phyloP scores from a whole-genome alignment of 345 rosid species.

The Eucalyptus polybractea region DNA sequence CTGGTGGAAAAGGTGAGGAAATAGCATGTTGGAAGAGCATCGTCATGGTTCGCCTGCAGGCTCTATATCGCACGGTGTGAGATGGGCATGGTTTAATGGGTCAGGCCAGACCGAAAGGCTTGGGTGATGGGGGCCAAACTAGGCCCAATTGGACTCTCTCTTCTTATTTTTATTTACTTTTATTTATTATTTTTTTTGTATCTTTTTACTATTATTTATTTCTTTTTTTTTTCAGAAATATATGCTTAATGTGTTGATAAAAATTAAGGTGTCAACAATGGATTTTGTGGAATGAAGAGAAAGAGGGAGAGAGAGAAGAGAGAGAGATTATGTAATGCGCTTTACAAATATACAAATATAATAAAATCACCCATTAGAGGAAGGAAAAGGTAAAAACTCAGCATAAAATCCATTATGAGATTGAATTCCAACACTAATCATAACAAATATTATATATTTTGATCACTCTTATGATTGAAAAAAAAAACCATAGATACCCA shows the following conservation, averaged over 20 bases:
- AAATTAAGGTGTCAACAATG: not conserved
- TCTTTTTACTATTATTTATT: no score
- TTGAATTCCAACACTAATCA: no score
- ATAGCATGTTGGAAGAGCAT: rapidly evolving
- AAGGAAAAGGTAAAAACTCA: no score
- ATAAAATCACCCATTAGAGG: not conserved
- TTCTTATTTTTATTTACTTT: no score
- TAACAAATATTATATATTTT: no score
- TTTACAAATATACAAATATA: no score
- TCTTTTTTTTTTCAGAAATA: no score
- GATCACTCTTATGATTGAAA: not conserved
- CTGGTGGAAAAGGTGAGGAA: not conserved
- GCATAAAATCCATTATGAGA: not conserved
- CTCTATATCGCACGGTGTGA: not conserved
- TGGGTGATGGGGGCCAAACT: not conserved
- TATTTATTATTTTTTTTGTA: no score
- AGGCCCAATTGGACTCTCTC: not conserved
- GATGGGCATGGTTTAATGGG: not conserved
- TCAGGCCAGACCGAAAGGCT: not conserved
- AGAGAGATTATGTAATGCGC: not conserved
- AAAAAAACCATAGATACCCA: no score
- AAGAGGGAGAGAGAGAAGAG: no score
- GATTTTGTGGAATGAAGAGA: not conserved
- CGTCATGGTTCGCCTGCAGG: not conserved
- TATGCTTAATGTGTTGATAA: not conserved